These are phyloP conservation scores for Coprinopsis marcescibilis DNA, from an alignment of 768 basidiomycete species.

Conservation along the genomic window DNA sequence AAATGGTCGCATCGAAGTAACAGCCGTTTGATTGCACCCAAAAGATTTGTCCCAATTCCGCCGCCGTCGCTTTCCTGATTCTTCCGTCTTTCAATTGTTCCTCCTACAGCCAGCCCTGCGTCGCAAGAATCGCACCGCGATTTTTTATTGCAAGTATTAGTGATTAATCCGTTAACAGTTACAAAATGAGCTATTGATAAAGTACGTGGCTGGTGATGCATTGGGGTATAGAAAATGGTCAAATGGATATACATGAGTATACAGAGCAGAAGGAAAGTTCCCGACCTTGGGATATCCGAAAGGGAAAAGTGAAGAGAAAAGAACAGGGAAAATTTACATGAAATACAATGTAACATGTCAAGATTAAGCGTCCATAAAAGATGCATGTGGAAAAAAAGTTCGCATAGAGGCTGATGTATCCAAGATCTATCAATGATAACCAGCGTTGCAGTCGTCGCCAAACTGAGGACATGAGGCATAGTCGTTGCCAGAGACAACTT, in stretches of 20 bases:
- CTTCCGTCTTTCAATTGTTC: not conserved
- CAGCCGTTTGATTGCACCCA: not conserved
- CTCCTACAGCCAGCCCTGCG: too few relatives aligned
- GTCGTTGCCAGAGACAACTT: constrained; percentile 30
- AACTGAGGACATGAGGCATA: constrained; percentile 39
- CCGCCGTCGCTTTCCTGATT: not conserved
- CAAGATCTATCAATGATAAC: constrained; percentile 27
- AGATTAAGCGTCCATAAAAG: not conserved
- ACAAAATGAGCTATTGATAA: not conserved
- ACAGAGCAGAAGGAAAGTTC: not conserved
- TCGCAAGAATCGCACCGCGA: too few relatives aligned
- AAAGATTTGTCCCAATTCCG: not conserved
- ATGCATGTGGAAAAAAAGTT: not conserved
- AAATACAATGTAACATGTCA: too few relatives aligned
- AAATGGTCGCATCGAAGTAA: not conserved
- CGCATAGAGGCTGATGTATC: not conserved
- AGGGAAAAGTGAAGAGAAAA: too few relatives aligned
- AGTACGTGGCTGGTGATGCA: not conserved
- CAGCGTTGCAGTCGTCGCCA: constrained; percentile 35
- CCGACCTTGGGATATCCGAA: not conserved
- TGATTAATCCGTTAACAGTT: too few relatives aligned
- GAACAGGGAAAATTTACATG: too few relatives aligned
- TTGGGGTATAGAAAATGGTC: not conserved
- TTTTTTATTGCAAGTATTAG: too few relatives aligned
- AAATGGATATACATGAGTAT: too few relatives aligned